Evolutionary conservation across 2,329 filamentous ascomycete genomes (phyloP).

Genomic region (Curvularia eragrostidis): DNA sequence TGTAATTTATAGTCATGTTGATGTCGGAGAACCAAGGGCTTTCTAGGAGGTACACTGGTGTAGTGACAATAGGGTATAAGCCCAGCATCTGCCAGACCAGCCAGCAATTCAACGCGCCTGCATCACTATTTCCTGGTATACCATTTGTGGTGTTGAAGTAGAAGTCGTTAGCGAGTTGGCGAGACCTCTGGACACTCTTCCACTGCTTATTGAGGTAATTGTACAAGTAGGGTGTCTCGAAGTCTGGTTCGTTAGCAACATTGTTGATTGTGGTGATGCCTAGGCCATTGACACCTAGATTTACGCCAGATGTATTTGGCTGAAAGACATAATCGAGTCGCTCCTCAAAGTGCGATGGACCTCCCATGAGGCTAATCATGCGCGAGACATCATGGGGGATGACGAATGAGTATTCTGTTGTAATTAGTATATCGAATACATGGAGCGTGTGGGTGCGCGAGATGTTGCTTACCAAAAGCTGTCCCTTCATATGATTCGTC

Average conservation of each 20-base stretch:
- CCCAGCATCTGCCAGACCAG: slow-evolving; percentile 60
- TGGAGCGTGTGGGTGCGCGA: not conserved
- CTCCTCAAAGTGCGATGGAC: slow-evolving; percentile 46
- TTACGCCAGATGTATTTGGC: slow-evolving; percentile 48
- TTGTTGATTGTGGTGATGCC: slow-evolving; percentile 49
- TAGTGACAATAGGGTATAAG: slow-evolving; percentile 57
- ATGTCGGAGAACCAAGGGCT: slow-evolving; percentile 55
- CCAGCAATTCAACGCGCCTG: slow-evolving; percentile 59
- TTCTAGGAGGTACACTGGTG: slow-evolving; percentile 56
- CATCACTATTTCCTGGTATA: slow-evolving; percentile 57
- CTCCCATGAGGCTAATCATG: slow-evolving; percentile 54
- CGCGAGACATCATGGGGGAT: slow-evolving; percentile 53
- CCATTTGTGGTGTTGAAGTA: slow-evolving; percentile 51
- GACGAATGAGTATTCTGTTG: slow-evolving; percentile 52
- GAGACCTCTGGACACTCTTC: slow-evolving; percentile 43
- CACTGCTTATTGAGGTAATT: slow-evolving; percentile 52
- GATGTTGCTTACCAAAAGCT: slow-evolving; percentile 40
- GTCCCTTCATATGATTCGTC: slow-evolving; percentile 54
- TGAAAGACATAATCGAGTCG: slow-evolving; percentile 53
- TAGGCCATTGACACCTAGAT: slow-evolving; percentile 46
- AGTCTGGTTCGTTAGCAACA: slow-evolving; percentile 51
- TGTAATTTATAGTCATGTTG: slow-evolving; percentile 46
- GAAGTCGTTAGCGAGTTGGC: slow-evolving; percentile 50
- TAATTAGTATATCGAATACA: not conserved
- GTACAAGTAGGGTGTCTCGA: slow-evolving; percentile 51